Conservation (phyloP, 2,329 filamentous ascomycete genomes). For the Ophiostoma ulmi region DNA sequence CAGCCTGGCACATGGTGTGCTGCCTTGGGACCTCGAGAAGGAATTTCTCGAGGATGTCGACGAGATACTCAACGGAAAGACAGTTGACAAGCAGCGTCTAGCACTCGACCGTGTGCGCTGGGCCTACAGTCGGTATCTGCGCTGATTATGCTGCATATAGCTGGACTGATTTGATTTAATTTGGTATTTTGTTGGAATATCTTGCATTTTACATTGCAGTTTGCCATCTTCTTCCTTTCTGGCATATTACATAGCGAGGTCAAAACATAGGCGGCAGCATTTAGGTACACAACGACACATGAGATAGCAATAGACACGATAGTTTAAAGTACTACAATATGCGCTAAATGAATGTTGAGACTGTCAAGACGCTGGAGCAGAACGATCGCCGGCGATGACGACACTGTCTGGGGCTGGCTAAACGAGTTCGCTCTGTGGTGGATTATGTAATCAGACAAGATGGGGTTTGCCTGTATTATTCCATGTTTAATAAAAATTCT, state of each 20-base stretch:
- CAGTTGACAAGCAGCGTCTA: constrained; percentile 70
- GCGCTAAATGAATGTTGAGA: neutral
- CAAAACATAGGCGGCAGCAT: constrained; percentile 10
- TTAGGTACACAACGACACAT: neutral
- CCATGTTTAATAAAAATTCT: no score
- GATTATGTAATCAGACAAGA: neutral
- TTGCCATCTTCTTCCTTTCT: neutral
- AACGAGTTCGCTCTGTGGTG: neutral
- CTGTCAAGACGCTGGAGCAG: neutral
- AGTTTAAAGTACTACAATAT: neutral
- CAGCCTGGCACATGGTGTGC: constrained; percentile 58
- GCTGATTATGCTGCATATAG: neutral
- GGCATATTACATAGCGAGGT: constrained; percentile 15
- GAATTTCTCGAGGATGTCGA: constrained; percentile 87
- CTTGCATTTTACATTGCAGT: neutral
- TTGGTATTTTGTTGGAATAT: neutral
- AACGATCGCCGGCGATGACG: constrained; percentile 12
- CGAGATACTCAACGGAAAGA: constrained; percentile 77
- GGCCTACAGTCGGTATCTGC: constrained; percentile 78
- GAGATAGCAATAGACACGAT: neutral
- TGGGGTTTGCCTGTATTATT: no score
- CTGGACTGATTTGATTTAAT: neutral
- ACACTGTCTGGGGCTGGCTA: neutral
- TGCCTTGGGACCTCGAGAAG: constrained; percentile 69
- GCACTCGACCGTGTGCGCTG: constrained; percentile 81